phyloP scores from a whole-genome alignment of 495 filamentous ascomycete genomes.

The Paragyromitra xinjiangensis region DNA sequence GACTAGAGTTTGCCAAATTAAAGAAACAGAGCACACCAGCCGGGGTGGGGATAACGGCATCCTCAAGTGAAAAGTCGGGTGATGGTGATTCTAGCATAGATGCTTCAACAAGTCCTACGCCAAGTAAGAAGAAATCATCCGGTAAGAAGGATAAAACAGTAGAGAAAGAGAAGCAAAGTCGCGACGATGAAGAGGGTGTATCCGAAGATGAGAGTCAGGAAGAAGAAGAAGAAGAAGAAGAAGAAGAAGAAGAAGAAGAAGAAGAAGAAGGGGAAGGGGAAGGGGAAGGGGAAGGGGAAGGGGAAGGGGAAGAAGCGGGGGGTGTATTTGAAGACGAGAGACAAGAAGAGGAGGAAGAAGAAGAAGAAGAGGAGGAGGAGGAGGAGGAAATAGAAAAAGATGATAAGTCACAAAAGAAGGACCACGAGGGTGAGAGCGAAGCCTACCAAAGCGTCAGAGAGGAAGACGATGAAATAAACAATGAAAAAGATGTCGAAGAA shows the following conservation, averaged over 20 bases:
- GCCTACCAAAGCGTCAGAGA: neutral
- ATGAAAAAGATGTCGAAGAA: neutral
- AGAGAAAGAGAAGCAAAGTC: neutral
- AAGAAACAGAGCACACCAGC: neutral
- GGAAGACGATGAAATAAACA: neutral
- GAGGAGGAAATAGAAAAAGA: neutral
- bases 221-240: neutral
- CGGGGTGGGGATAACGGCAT: neutral
- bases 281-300: too few species aligned
- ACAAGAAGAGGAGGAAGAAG: neutral
- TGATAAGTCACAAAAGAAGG: neutral
- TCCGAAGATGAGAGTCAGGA: neutral
- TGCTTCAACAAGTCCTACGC: neutral
- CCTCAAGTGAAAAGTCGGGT: neutral
- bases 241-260: neutral
- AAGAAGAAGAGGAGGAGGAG: neutral
- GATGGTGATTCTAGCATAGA: neutral
- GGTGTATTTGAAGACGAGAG: neutral
- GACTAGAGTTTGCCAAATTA: conserved; percentile 15
- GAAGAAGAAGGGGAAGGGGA: neutral
- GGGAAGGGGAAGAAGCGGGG: neutral
- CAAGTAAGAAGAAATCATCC: neutral
- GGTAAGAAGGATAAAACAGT: neutral
- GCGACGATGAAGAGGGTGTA: neutral
- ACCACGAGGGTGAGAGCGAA: neutral